Conservation (phyloP, 192 early-diverging fungal genomes). For the Ramicandelaber brevisporus region DNA sequence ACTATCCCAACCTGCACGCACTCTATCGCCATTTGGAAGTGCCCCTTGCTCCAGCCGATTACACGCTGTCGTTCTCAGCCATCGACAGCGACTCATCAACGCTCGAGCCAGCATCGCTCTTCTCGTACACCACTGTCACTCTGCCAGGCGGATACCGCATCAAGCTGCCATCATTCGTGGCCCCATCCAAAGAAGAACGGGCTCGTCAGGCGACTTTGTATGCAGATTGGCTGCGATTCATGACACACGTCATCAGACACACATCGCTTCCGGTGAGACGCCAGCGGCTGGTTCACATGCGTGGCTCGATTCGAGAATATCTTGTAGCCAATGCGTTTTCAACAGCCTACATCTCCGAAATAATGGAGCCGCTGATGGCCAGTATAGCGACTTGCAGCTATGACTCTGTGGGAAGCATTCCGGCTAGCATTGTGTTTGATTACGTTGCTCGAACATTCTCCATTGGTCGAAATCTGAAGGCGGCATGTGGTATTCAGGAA, state of each 20-base stretch:
- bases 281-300: constrained; percentile 2
- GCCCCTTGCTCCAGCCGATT: constrained; percentile 10
- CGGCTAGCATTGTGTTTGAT: constrained; percentile 9
- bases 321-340: constrained; percentile 4
- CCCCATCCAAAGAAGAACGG: constrained; percentile 3
- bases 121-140: constrained; percentile 14
- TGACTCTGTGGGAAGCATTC: constrained; percentile 10
- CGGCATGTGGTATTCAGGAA: constrained; percentile 8
- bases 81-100: too few relatives aligned
- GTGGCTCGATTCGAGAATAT: constrained; percentile 12
- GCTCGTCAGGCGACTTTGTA: constrained; percentile 5
- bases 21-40: constrained; percentile 13
- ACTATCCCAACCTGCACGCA: constrained; percentile 13
- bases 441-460: too few relatives aligned
- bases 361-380: constrained; percentile 14
- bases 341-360: constrained; percentile 3
- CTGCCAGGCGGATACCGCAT: too few relatives aligned
- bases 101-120: constrained; percentile 2
- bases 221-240: constrained; percentile 13
- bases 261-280: constrained; percentile 3
- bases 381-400: constrained; percentile 14
- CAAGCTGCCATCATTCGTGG: constrained; percentile 7
- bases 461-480: constrained; percentile 10
- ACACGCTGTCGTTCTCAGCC: constrained; percentile 15
- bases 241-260: constrained; percentile 3